Percentiles rank a stretch among this genome's conserved stretches.
Conservation (phyloP, 805 yeast genomes). For the Starmerella roubikii region DNA sequence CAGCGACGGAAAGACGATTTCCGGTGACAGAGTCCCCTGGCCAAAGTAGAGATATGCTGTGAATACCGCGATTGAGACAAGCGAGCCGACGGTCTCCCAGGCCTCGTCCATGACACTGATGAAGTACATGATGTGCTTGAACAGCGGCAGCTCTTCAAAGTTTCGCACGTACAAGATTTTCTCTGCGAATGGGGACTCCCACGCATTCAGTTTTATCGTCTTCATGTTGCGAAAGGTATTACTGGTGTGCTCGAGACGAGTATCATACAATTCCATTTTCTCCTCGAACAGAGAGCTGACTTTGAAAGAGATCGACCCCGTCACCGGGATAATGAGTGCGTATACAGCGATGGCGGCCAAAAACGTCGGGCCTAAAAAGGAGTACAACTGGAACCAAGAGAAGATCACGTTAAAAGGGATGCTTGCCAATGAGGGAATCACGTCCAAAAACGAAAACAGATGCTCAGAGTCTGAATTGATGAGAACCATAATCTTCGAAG, state of each 20-base stretch:
- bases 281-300: conserved; percentile 48
- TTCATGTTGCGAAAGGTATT: conserved; percentile 86
- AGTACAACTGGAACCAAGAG: conserved; percentile 63
- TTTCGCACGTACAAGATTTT: conserved; percentile 36
- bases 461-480: conserved; percentile 62
- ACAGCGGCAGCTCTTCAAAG: conserved; percentile 15
- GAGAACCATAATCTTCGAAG: conserved; percentile 71
- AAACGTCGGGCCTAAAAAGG: conserved; percentile 65
- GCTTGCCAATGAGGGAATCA: conserved; percentile 74
- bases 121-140: conserved; percentile 27
- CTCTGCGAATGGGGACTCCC: conserved; percentile 65
- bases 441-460: conserved; percentile 54
- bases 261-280: conserved; percentile 79
- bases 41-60: conserved; percentile 54
- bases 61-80: conserved; percentile 78
- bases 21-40: conserved; percentile 62
- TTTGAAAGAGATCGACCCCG: conserved; percentile 26
- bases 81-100: conserved; percentile 66
- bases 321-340: conserved; percentile 73
- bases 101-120: conserved; percentile 51
- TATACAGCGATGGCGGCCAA: conserved; percentile 80
- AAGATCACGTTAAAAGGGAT: conserved; percentile 82
- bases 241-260: conserved; percentile 62
- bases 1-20: conserved; percentile 58
- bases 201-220: conserved; percentile 68